phyloP scores from a whole-genome alignment of 1,139 yeast genomes.

The Blastobotrys aristatus region DNA sequence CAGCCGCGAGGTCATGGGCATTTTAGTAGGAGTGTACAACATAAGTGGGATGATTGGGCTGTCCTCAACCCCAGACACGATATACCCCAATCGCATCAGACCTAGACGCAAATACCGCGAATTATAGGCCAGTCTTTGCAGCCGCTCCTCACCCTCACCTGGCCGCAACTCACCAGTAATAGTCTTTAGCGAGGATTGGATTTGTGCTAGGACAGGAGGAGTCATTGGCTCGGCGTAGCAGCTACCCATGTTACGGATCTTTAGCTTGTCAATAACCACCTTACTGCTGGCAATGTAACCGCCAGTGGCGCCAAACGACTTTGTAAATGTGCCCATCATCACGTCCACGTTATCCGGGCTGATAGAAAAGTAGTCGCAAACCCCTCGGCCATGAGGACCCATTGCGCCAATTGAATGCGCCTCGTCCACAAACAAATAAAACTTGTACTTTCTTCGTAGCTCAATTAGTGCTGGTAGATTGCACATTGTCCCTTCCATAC shows the following conservation, averaged over 20 bases:
- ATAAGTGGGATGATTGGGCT: conserved; percentile 92
- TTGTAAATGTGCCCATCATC: conserved; percentile 95
- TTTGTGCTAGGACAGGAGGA: conserved; percentile 88
- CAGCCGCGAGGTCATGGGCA: conserved; percentile 87
- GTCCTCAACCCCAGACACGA: conserved; percentile 92
- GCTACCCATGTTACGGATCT: conserved; percentile 68
- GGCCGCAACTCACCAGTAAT: conserved; percentile 80
- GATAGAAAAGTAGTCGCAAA: conserved; percentile 86
- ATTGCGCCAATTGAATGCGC: conserved; percentile 98
- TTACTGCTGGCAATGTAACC: conserved; percentile 84
- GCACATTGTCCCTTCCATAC: conserved; percentile 97
- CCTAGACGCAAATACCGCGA: conserved; percentile 90
- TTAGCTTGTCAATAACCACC: conserved; percentile 63
- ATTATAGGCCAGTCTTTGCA: conserved; percentile 91
- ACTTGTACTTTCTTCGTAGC: conserved; percentile 78
- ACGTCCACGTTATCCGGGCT: conserved; percentile 74
- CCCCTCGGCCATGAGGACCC: conserved; percentile 91
- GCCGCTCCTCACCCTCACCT: conserved; percentile 88
- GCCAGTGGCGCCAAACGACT: conserved; percentile 98
- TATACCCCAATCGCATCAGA: conserved; percentile 84
- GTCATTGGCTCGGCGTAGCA: conserved; percentile 80
- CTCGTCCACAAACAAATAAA: conserved; percentile 88
- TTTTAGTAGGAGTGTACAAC: conserved; percentile 83
- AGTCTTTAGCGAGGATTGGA: conserved; percentile 70
- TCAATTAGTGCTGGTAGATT: conserved; percentile 74